Percentiles rank a stretch among this genome's conserved stretches.
phyloP scores from a whole-genome alignment of 1,139 yeast species.

The Sugiyamaella grinbergsii region DNA sequence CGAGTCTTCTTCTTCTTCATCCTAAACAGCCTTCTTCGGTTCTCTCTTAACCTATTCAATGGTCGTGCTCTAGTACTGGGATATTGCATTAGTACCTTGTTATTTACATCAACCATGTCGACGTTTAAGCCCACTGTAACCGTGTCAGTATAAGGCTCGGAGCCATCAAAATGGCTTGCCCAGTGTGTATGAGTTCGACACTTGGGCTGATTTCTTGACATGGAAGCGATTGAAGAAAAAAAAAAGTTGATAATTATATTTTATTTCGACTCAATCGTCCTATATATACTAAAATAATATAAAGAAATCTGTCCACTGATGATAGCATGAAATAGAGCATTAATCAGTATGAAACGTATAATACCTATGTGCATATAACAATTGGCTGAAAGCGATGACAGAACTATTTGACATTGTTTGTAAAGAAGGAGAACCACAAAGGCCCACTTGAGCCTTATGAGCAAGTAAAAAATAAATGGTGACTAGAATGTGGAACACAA shows the following conservation, averaged over 20 bases:
- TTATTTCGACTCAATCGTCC: no score
- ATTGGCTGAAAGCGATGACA: no score
- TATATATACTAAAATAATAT: not conserved
- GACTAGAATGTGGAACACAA: no score
- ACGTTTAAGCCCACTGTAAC: not conserved
- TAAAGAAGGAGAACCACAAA: no score
- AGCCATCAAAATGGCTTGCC: constrained; percentile 7
- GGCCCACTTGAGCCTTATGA: no score
- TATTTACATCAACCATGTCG: not conserved
- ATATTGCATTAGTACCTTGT: constrained; percentile 2
- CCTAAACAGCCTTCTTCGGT: constrained; percentile 5
- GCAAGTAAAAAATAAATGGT: no score
- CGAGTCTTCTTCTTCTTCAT: not conserved
- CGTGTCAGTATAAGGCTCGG: constrained; percentile 9
- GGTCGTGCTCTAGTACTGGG: constrained; percentile 4
- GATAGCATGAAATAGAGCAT: not conserved
- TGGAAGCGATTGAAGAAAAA: not conserved
- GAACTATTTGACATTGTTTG: no score
- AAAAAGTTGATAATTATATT: no score
- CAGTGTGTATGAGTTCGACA: constrained; percentile 16
- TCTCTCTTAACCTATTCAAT: constrained; percentile 8
- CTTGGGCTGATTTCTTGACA: not conserved
- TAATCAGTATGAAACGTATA: not conserved
- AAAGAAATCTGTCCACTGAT: no score
- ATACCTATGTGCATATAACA: not conserved